phyloP scores from a whole-genome alignment of 2,329 filamentous ascomycete species.

The Aspergillus chevalieri region DNA sequence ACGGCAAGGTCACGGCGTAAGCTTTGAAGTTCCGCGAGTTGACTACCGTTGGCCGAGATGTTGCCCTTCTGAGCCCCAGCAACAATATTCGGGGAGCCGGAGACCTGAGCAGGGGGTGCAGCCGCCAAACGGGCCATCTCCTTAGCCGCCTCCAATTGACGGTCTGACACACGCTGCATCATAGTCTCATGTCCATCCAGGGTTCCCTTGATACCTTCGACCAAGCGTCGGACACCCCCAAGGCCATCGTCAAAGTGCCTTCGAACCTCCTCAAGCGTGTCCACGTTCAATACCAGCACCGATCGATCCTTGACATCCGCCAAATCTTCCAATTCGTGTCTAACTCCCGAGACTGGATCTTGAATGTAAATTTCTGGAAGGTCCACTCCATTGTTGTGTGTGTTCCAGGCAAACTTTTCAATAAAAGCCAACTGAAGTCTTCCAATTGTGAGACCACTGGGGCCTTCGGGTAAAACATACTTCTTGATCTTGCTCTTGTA shows the following conservation, averaged over 20 bases:
- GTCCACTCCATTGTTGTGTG: slow-evolving; percentile 85
- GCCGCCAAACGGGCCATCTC: slow-evolving; percentile 68
- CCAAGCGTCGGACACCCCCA: slow-evolving; percentile 67
- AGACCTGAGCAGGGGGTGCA: slow-evolving; percentile 34
- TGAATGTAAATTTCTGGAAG: slow-evolving; percentile 97
- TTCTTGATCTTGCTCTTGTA: slow-evolving; percentile 98
- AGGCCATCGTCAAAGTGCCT: slow-evolving; percentile 91
- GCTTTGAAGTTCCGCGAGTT: slow-evolving; percentile 71
- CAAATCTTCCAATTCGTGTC: slow-evolving; percentile 91
- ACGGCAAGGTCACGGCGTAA: slow-evolving; percentile 85
- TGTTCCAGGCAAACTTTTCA: slow-evolving; percentile 99
- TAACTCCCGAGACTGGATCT: slow-evolving; percentile 89
- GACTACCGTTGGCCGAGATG: slow-evolving; percentile 46
- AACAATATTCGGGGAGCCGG: slow-evolving; percentile 16
- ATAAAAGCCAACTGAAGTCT: slow-evolving; percentile 93
- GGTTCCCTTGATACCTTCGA: slow-evolving; percentile 79
- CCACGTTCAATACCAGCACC: slow-evolving; percentile 90
- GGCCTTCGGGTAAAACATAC: slow-evolving; percentile 79
- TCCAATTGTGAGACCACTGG: slow-evolving; percentile 76
- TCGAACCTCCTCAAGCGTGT: slow-evolving; percentile 92
- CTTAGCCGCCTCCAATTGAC: slow-evolving; percentile 81
- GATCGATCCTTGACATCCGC: slow-evolving; percentile 89
- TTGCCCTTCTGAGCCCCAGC: slow-evolving; percentile 19
- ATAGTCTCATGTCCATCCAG: slow-evolving; percentile 76
- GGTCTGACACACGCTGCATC: slow-evolving; percentile 80